phyloP scores from a whole-genome alignment of 257 asterid species.

The Knoxia roxburghii region DNA sequence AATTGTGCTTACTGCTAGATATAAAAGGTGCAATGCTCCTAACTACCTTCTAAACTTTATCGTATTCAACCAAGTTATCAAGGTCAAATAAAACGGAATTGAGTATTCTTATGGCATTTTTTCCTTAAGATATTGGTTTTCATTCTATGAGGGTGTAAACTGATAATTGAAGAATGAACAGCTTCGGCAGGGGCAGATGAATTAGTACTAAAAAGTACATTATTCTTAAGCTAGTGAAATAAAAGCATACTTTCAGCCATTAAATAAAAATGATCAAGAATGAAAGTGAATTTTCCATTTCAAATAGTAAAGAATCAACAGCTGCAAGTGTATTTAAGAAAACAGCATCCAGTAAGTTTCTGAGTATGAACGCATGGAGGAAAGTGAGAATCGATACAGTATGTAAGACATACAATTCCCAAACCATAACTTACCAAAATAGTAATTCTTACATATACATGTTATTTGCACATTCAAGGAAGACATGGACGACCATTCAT shows the following conservation, averaged over 20 bases:
- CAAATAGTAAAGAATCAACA: background rate
- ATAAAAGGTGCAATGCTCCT: background rate
- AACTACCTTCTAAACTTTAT: background rate
- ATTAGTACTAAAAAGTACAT: background rate
- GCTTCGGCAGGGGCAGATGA: background rate
- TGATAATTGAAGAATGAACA: background rate
- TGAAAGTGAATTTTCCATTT: background rate
- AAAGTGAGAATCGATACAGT: background rate
- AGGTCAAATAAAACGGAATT: background rate
- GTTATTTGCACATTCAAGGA: background rate
- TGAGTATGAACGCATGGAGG: background rate
- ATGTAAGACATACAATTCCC: background rate
- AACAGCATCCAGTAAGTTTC: background rate
- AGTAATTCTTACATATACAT: background rate
- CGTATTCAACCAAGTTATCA: background rate
- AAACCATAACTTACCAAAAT: background rate
- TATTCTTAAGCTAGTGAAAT: background rate
- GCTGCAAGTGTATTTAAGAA: background rate
- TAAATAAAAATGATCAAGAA: background rate
- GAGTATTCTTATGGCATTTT: background rate
- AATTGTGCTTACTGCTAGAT: background rate
- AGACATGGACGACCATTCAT: background rate
- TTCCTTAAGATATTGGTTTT: background rate
- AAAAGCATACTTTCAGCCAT: background rate
- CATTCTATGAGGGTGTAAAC: background rate